These are phyloP conservation scores for Russula emetica DNA, from an alignment of 768 basidiomycete genomes.

Conservation along the genomic window DNA sequence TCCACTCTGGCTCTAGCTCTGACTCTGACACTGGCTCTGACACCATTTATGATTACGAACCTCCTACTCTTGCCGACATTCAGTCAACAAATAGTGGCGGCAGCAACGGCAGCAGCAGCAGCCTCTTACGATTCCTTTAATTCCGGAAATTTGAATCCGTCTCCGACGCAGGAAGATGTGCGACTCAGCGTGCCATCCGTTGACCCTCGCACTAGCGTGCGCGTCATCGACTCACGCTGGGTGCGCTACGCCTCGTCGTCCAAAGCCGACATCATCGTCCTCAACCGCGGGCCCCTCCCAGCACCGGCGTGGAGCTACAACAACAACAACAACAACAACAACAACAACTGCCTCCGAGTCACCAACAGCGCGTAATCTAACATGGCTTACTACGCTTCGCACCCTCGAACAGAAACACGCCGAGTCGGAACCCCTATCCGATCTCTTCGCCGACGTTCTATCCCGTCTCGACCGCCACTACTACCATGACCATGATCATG, in stretches of 20 bases:
- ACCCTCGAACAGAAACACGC: conserved; percentile 9
- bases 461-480: neutral
- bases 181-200: conserved; percentile 1
- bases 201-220: conserved; percentile 23
- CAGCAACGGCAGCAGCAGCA: neutral
- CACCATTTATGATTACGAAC: neutral
- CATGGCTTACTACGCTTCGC: conserved; percentile 17
- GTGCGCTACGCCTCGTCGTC: conserved; percentile 3
- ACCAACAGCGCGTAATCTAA: conserved; percentile 2
- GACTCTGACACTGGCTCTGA: neutral
- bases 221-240: conserved; percentile 19
- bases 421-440: conserved; percentile 2
- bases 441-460: conserved; percentile 13
- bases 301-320: conserved; percentile 26
- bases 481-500: too few species aligned
- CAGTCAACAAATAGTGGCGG: conserved; percentile 1
- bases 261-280: conserved; percentile 12
- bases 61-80: conserved; percentile 2
- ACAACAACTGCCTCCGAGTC: too few species aligned
- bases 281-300: conserved; percentile 21
- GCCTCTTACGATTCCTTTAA: conserved; percentile 22
- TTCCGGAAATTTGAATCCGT: conserved; percentile 13
- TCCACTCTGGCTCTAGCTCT: neutral
- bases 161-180: neutral
- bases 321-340: too few species aligned